Evolutionary conservation across 1,284 basidiomycete species (phyloP).

Genomic region (Irpex sp.): DNA sequence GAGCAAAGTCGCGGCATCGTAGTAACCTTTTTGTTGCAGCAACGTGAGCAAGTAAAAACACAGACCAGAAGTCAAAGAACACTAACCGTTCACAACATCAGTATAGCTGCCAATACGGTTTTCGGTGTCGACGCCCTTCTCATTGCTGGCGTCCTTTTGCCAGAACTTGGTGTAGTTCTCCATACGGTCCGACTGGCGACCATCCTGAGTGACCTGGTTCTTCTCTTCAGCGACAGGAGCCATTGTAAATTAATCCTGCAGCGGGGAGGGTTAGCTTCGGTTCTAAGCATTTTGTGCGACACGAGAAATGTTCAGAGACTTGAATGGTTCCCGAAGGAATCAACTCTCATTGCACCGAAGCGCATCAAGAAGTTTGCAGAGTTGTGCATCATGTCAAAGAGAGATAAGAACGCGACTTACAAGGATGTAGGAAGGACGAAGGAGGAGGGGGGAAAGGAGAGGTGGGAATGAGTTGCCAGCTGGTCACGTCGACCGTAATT

Average conservation of each 20-base stretch:
- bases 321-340: slow-evolving; percentile 33
- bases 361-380: slow-evolving; percentile 11
- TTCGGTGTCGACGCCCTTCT: slow-evolving; percentile 63
- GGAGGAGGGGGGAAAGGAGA: not conserved
- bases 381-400: slow-evolving; percentile 10
- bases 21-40: slow-evolving; percentile 66
- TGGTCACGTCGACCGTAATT: not conserved
- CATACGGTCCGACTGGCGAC: slow-evolving; percentile 79
- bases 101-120: slow-evolving; percentile 84
- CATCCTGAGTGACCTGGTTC: slow-evolving; percentile 41
- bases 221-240: slow-evolving; percentile 20
- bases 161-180: slow-evolving; percentile 93
- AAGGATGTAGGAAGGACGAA: not conserved
- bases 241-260: slow-evolving; percentile 19
- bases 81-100: slow-evolving; percentile 88
- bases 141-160: slow-evolving; percentile 80
- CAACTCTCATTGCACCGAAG: slow-evolving; percentile 16
- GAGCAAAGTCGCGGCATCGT: slow-evolving; percentile 93
- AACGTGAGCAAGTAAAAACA: not conserved
- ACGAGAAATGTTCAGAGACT: slow-evolving; percentile 25
- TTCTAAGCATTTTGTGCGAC: not conserved
- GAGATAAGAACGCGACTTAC: slow-evolving; percentile 3
- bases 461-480: not conserved
- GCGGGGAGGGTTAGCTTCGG: not conserved
- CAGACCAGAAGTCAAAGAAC: not conserved